phyloP scores from a whole-genome alignment of 495 filamentous ascomycete genomes.

The Tuber brumale region DNA sequence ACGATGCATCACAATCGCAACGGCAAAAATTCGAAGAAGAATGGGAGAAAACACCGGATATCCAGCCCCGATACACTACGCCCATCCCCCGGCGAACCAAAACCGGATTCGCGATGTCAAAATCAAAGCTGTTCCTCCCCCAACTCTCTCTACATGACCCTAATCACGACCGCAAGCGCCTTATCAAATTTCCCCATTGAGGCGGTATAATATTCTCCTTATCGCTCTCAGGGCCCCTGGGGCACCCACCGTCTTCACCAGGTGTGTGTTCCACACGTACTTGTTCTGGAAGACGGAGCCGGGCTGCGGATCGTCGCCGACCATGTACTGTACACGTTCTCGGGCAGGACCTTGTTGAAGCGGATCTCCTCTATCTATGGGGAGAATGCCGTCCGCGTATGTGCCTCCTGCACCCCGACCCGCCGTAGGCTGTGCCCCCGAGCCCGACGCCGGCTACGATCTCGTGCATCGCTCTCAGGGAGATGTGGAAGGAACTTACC shows the following conservation, averaged over 20 bases:
- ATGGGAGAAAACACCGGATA: no score
- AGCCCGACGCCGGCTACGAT: no score
- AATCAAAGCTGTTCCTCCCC: conserved; percentile 50
- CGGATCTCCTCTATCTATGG: conserved; percentile 77
- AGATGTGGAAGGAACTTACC: conserved; percentile 52
- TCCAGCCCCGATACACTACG: no score
- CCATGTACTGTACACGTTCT: conserved; percentile 65
- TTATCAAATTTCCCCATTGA: conserved; percentile 54
- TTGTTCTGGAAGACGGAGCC: conserved; percentile 77
- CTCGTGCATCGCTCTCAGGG: conserved; percentile 61
- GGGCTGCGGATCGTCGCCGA: conserved; percentile 72
- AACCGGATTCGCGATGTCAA: conserved; percentile 30
- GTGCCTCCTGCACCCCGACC: conserved; percentile 43
- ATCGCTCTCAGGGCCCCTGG: conserved; percentile 48
- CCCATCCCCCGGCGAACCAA: no score
- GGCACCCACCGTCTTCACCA: conserved; percentile 57
- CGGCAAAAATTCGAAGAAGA: no score
- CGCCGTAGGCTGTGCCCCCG: no score
- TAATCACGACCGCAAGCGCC: conserved; percentile 52
- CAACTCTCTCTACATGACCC: no score
- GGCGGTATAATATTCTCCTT: conserved; percentile 49
- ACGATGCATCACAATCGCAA: no score
- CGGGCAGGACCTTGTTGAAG: conserved; percentile 60
- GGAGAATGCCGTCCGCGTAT: conserved; percentile 74
- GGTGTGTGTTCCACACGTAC: conserved; percentile 67